Evolutionary conservation across 2,329 filamentous ascomycete genomes (phyloP), one percentile per base, ranked within the genome.

Genomic region (Aspergillus sp.): DNA sequence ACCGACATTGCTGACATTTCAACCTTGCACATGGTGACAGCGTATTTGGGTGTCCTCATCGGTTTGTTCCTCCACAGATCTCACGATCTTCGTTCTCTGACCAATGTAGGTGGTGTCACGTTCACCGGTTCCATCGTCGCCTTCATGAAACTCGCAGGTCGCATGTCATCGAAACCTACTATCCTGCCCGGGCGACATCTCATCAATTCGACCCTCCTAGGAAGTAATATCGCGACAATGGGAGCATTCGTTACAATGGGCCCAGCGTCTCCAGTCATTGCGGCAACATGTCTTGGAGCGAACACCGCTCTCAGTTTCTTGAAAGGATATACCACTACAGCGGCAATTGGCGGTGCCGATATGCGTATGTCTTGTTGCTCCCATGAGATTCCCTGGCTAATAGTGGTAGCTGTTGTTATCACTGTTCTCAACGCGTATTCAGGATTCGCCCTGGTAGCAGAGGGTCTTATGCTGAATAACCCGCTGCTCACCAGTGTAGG

Each of bases 121-220:
- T 96, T 96, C 66, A 96, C 91, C 0, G 91, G 91, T 2, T 94
- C 89, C 2, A 87, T 96, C 47, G 89, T 96, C 0, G 91, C 91
- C 0, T 96, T 95, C 72, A 71, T 95, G 66, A 96, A 96, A 70
- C 83, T 96, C 1, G 86, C 88, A 1, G 91, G 89, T 2, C 85
- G 79, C 56, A 91, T 96, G 85, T 88, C 88, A 0, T 95, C 90
- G 0, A 85, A 82, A 48, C 90, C 91, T 0, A 81, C 86, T 6
- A 78, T 83, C 4, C 77, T 96, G 0, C 88, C 86, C 4, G 91
- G 89, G 1, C 81, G 88, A 1, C 90, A 96, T 64, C 58, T 87
- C 3, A 76, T 95, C 61, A 96, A 96, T 66, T 79, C 83, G 0
- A 81, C 86, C 1, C 78, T 96, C 40, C 76, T 96, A 1, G 87